Percentiles rank a stretch among this genome's conserved stretches.
Evolutionary conservation across 106 monocot genomes (phyloP).

Genomic region (Dendrobium nobile): DNA sequence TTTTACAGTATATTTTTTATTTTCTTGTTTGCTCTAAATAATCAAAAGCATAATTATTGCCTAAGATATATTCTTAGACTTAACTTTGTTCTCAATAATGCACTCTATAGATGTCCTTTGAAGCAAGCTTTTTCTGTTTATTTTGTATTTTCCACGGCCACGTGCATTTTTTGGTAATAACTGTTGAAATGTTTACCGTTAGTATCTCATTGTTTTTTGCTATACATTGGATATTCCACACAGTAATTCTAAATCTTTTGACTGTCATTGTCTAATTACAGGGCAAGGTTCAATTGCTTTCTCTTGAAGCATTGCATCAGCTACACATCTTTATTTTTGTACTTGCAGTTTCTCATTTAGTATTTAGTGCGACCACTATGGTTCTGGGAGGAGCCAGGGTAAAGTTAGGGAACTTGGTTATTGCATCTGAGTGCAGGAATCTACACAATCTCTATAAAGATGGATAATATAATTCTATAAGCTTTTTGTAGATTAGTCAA

Average conservation of each 20-base stretch:
- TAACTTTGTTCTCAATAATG: not conserved
- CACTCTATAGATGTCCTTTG: not conserved
- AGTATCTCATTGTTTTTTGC: not conserved
- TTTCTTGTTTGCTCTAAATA: not conserved
- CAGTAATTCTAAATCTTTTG: not conserved
- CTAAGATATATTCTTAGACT: not conserved
- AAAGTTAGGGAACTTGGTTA: not conserved
- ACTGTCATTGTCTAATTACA: slow-evolving; percentile 3
- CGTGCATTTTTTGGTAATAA: not conserved
- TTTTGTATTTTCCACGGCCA: not conserved
- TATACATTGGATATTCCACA: not conserved
- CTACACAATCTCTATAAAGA: not conserved
- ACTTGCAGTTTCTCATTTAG: slow-evolving; percentile 33
- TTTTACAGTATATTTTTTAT: not conserved
- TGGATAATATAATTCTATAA: not conserved
- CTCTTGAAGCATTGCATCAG: slow-evolving; percentile 33
- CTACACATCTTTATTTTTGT: slow-evolving; percentile 50
- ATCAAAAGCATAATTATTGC: not conserved
- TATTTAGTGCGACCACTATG: slow-evolving; percentile 27
- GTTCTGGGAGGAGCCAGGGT: slow-evolving; percentile 31
- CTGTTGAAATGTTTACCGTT: not conserved
- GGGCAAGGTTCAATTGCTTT: slow-evolving; percentile 35
- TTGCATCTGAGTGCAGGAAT: not conserved
- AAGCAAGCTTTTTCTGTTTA: not conserved
- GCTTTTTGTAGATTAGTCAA: slow-evolving; percentile 12